Conservation (phyloP, 306 rosid species). For the Hippophae tibetana region DNA sequence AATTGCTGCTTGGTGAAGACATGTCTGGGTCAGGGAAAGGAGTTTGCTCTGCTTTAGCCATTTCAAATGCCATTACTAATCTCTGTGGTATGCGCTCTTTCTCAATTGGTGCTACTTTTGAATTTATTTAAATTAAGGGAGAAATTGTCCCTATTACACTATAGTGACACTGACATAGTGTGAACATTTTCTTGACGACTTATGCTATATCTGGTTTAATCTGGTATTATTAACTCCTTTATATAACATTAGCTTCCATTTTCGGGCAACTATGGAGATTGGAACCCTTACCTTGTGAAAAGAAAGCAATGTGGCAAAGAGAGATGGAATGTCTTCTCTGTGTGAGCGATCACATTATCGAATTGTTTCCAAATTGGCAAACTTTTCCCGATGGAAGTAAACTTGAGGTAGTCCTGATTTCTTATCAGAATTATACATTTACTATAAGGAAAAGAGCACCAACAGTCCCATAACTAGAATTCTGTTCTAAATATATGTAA, state of each 20-base stretch:
- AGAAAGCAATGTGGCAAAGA: constrained; percentile 51
- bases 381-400: constrained; percentile 49
- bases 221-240: too few relatives aligned
- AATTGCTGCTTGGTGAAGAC: constrained; percentile 52
- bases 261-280: constrained; percentile 56
- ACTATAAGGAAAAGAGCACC: too few relatives aligned
- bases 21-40: constrained; percentile 64
- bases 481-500: background rate
- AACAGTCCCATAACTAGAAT: background rate
- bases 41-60: constrained; percentile 41
- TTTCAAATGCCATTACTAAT: constrained; percentile 53
- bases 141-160: too few relatives aligned
- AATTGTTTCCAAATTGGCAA: constrained; percentile 43
- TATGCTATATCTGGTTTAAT: too few relatives aligned
- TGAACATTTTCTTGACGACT: too few relatives aligned
- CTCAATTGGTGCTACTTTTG: background rate
- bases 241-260: constrained; percentile 24
- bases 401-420: constrained; percentile 28
- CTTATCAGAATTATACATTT: background rate
- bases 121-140: too few relatives aligned
- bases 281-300: constrained; percentile 41
- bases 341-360: constrained; percentile 47
- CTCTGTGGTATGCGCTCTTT: constrained; percentile 39
- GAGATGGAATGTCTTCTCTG: constrained; percentile 53
- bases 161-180: too few relatives aligned